Conservation (phyloP, 2,329 filamentous ascomycete species). For the Stemphylium vesicarium region DNA sequence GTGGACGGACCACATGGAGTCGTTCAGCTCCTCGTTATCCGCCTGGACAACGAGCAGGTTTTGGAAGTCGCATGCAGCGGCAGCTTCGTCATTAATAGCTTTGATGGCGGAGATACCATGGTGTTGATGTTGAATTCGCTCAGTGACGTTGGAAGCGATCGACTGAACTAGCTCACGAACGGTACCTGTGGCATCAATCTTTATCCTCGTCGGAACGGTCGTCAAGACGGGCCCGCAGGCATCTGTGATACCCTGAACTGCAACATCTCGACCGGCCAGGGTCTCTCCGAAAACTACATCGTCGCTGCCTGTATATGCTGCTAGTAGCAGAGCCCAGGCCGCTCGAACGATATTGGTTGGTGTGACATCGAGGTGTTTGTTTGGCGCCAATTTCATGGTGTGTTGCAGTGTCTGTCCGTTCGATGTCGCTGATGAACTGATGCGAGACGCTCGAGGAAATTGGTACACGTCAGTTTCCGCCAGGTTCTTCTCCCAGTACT, state of each 20-base stretch:
- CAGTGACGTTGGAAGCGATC: constrained; percentile 28
- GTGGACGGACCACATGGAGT: constrained; percentile 38
- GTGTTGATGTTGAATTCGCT: constrained; percentile 48
- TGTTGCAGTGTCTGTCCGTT: constrained; percentile 34
- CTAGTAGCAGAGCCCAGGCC: constrained; percentile 36
- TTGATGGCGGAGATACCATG: constrained; percentile 48
- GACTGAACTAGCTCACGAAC: constrained; percentile 32
- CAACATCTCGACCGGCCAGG: constrained; percentile 44
- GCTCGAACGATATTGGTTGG: constrained; percentile 28
- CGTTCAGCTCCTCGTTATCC: constrained; percentile 28
- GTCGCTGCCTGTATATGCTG: constrained; percentile 24
- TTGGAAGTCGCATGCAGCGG: constrained; percentile 63
- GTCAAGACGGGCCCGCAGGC: constrained; percentile 49
- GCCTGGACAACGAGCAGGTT: constrained; percentile 63
- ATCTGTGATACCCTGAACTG: constrained; percentile 41
- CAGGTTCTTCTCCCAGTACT: constrained; percentile 46
- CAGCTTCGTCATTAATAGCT: constrained; percentile 57
- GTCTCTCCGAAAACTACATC: constrained; percentile 39
- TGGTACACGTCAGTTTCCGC: constrained; percentile 31
- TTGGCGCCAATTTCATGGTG: constrained; percentile 28
- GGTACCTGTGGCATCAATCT: constrained; percentile 30
- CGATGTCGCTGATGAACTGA: constrained; percentile 24
- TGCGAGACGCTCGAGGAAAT: constrained; percentile 42
- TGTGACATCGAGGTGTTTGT: constrained; percentile 40
- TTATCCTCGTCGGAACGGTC: constrained; percentile 48